Conservation (phyloP, 495 filamentous ascomycete species). For the Aspergillus diversus region DNA sequence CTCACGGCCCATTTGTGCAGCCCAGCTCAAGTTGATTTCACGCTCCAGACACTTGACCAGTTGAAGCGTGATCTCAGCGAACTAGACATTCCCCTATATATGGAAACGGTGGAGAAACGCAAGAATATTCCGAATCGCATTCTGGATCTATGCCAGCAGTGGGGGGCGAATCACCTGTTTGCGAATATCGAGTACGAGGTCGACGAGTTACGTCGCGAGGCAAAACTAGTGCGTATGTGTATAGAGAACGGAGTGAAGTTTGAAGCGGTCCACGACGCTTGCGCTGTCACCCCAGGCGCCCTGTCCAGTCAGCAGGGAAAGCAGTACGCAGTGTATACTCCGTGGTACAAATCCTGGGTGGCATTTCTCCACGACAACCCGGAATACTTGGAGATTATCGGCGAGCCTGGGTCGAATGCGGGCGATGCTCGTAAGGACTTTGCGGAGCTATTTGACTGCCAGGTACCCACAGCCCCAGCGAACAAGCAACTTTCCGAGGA, state of each 20-base stretch:
- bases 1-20: constrained; percentile 78
- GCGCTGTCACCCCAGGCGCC: constrained; percentile 74
- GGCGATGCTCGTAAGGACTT: constrained; percentile 54
- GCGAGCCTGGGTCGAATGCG: constrained; percentile 65
- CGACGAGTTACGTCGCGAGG: constrained; percentile 69
- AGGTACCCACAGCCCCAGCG: constrained; percentile 65
- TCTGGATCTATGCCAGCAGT: constrained; percentile 68
- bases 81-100: constrained; percentile 78
- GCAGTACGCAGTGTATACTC: constrained; percentile 83
- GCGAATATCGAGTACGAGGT: constrained; percentile 65
- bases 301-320: constrained; percentile 65
- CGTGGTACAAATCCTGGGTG: constrained; percentile 81
- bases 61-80: constrained; percentile 67
- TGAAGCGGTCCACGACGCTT: constrained; percentile 74
- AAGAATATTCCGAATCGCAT: constrained; percentile 65
- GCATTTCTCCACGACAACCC: constrained; percentile 69
- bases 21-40: constrained; percentile 78
- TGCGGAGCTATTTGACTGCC: constrained; percentile 61
- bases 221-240: constrained; percentile 61
- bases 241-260: constrained; percentile 65
- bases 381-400: constrained; percentile 62
- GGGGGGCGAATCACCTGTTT: constrained; percentile 68
- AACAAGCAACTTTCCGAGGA: constrained; percentile 64
- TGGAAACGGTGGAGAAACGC: constrained; percentile 71
- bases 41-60: constrained; percentile 66